A percentile compares a stretch with the other conserved stretches of the same genome.
These are phyloP conservation scores for Vitis vinifera DNA, from an alignment of 164 flowering plant genomes.

Conservation along the genomic window ASM3070453v1 NC_081811.1:6358501-6359000, in stretches of 20 bases:
- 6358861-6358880: no score
- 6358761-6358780: slow-evolving; percentile 34
- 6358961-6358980: no score
- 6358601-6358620: slow-evolving; percentile 31
- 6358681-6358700: slow-evolving; percentile 33
- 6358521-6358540: slow-evolving; percentile 33
- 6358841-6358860: no score
- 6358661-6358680: slow-evolving; percentile 38
- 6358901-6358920: no score
- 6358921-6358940: not conserved
- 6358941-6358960: no score
- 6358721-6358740: slow-evolving; percentile 38
- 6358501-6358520: slow-evolving; percentile 24
- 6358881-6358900: no score
- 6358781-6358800: slow-evolving; percentile 23
- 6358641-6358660: slow-evolving; percentile 33
- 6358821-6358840: no score
- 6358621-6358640: slow-evolving; percentile 46
- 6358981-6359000: no score
- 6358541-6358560: slow-evolving; percentile 36
- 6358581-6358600: slow-evolving; percentile 15
- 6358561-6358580: slow-evolving; percentile 28
- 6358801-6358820: not conserved
- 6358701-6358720: slow-evolving; percentile 37
- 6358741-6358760: slow-evolving; percentile 31